Percentiles rank a stretch among this genome's conserved stretches.
phyloP scores from a whole-genome alignment of 139 green algal species.

The Tetraselmis chui region DNA sequence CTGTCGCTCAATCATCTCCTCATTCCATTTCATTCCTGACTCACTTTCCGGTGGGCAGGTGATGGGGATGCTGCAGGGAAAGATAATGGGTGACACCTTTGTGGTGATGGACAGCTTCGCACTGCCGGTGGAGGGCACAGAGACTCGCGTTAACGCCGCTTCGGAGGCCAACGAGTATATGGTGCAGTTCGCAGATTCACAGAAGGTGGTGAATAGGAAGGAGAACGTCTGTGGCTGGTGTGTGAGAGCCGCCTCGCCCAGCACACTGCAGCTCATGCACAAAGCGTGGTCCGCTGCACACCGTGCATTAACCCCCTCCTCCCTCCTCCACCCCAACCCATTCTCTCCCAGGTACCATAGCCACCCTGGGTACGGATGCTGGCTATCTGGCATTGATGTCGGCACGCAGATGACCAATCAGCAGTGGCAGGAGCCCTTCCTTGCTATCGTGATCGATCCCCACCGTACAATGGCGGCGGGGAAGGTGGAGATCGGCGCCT shows the following conservation, averaged over 20 bases:
- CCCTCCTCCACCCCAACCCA: not conserved
- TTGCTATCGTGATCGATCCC: slow-evolving; percentile 96
- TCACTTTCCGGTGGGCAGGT: slow-evolving; percentile 40
- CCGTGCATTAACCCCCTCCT: not conserved
- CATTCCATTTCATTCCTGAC: too few species aligned
- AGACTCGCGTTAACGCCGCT: slow-evolving; percentile 92
- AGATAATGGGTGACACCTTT: slow-evolving; percentile 78
- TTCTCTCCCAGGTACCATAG: slow-evolving; percentile 78
- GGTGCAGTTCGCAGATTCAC: slow-evolving; percentile 77
- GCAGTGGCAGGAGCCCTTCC: slow-evolving; percentile 79
- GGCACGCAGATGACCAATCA: slow-evolving; percentile 75
- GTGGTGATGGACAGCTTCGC: slow-evolving; percentile 93
- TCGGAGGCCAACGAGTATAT: slow-evolving; percentile 94
- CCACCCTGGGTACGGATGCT: slow-evolving; percentile 98
- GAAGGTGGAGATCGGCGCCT: slow-evolving; percentile 94
- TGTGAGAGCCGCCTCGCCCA: not conserved
- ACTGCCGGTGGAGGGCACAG: slow-evolving; percentile 95
- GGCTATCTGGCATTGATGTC: slow-evolving; percentile 91
- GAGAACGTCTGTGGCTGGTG: not conserved
- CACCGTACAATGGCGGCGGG: slow-evolving; percentile 91
- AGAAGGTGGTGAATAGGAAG: slow-evolving; percentile 29
- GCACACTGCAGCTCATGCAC: too few species aligned
- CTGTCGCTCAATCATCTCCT: too few species aligned
- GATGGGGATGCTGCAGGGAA: slow-evolving; percentile 96
- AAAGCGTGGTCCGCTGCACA: too few species aligned